phyloP scores from a whole-genome alignment of 2,329 filamentous ascomycete species.

The Pseudogymnoascus sp. region DNA sequence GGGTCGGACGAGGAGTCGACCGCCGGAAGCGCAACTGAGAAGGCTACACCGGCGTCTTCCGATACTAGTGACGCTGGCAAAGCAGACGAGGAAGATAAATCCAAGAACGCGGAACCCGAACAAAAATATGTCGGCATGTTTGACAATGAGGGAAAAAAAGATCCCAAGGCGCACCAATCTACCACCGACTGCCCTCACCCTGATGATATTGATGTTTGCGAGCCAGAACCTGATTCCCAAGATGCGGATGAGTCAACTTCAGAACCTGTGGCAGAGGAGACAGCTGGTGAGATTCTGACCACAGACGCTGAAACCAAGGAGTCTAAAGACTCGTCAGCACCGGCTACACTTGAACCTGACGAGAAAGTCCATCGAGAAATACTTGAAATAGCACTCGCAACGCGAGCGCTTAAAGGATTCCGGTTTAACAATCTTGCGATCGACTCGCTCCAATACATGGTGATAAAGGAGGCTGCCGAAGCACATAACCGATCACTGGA shows the following conservation, averaged over 20 bases:
- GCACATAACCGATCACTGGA: not conserved
- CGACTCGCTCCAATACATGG: not conserved
- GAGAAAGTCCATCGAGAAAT: not conserved
- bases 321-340: not conserved
- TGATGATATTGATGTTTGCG: constrained; percentile 31
- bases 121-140: constrained; percentile 22
- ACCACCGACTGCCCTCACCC: constrained; percentile 25
- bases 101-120: constrained; percentile 10
- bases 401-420: not conserved
- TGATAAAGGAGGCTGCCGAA: not conserved
- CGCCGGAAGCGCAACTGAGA: constrained; percentile 18
- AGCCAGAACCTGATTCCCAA: constrained; percentile 20
- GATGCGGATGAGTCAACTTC: not conserved
- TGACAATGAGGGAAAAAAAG: constrained; percentile 18
- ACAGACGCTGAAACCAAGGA: not conserved
- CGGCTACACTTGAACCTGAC: too few species aligned
- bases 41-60: constrained; percentile 20
- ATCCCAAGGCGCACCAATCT: not conserved
- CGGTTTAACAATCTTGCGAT: not conserved
- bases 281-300: not conserved
- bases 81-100: constrained; percentile 11
- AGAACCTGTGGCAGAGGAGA: not conserved
- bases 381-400: not conserved
- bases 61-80: constrained; percentile 22
- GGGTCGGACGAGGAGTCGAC: constrained; percentile 14